These are phyloP conservation scores for Hericium coralloides DNA, from an alignment of 768 basidiomycete species.

Conservation along the genomic window DNA sequence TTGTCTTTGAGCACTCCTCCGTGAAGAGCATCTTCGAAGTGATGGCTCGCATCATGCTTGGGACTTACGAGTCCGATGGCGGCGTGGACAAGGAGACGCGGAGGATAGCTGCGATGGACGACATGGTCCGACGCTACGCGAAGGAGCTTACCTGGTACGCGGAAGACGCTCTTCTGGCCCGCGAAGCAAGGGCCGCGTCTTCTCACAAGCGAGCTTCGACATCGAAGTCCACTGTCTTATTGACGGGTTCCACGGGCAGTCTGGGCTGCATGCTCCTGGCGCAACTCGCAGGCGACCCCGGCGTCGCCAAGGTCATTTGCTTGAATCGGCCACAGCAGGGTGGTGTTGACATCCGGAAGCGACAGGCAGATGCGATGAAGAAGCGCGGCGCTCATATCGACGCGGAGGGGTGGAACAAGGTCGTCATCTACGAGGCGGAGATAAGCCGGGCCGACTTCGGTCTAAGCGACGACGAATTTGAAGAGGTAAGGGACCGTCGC, in stretches of 20 bases:
- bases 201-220: not conserved
- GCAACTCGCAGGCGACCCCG: constrained; percentile 19
- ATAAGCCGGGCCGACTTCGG: constrained; percentile 11
- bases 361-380: constrained; percentile 24
- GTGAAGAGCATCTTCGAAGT: not conserved
- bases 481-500: constrained; percentile 15
- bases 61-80: not conserved
- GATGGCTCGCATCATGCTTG: not conserved
- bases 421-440: constrained; percentile 22
- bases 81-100: not conserved
- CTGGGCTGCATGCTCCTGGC: constrained; percentile 27
- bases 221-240: constrained; percentile 19
- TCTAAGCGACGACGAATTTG: constrained; percentile 16
- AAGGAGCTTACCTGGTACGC: not conserved
- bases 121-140: constrained; percentile 1
- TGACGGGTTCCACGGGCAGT: constrained; percentile 32
- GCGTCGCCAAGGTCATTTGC: constrained; percentile 23
- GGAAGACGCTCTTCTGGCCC: not conserved
- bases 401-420: constrained; percentile 21
- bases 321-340: constrained; percentile 18
- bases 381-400: constrained; percentile 22
- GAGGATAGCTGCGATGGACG: not conserved
- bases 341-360: constrained; percentile 9
- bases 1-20: constrained; percentile 4
- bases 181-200: not conserved